Evolutionary conservation across 768 basidiomycete genomes (phyloP).

Genomic region (Pleurotus cornucopiae): DNA sequence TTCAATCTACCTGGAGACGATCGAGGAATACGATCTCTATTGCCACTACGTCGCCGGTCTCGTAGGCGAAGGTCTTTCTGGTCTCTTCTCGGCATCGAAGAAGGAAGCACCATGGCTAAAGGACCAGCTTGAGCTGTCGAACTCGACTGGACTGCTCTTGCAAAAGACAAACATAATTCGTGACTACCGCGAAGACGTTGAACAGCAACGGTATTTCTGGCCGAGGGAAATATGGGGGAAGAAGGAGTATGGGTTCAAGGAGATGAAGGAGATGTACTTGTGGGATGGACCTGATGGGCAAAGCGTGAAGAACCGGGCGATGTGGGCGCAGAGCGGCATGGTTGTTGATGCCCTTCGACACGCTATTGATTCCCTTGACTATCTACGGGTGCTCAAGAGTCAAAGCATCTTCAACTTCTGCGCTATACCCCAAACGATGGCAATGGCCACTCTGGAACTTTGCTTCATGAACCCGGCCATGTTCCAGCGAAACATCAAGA

Average conservation of each 20-base stretch:
- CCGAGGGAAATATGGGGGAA: slow-evolving; percentile 87
- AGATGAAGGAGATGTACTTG: slow-evolving; percentile 62
- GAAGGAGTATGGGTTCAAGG: slow-evolving; percentile 58
- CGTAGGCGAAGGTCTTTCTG: slow-evolving; percentile 92
- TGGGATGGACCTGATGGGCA: slow-evolving; percentile 40
- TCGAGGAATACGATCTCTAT: slow-evolving; percentile 92
- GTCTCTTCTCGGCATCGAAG: slow-evolving; percentile 80
- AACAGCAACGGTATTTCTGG: slow-evolving; percentile 89
- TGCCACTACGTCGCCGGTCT: slow-evolving; percentile 98
- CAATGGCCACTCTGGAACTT: slow-evolving; percentile 85
- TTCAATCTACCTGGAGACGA: slow-evolving; percentile 63
- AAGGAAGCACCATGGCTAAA: slow-evolving; percentile 77
- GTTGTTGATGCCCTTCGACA: slow-evolving; percentile 84
- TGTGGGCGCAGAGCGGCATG: slow-evolving; percentile 87
- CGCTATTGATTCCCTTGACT: slow-evolving; percentile 82
- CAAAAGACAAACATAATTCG: slow-evolving; percentile 99
- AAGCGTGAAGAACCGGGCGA: slow-evolving; percentile 45
- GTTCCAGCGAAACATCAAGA: slow-evolving; percentile 89
- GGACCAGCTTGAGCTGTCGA: slow-evolving; percentile 81
- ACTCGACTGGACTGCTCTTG: slow-evolving; percentile 91
- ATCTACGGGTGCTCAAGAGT: slow-evolving; percentile 79
- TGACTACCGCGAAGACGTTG: slow-evolving; percentile 88
- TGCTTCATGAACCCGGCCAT: slow-evolving; percentile 93
- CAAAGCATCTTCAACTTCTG: slow-evolving; percentile 96
- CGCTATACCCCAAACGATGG: slow-evolving; percentile 93